phyloP scores from a whole-genome alignment of 306 rosid genomes.

The Sicyos edulis region DNA sequence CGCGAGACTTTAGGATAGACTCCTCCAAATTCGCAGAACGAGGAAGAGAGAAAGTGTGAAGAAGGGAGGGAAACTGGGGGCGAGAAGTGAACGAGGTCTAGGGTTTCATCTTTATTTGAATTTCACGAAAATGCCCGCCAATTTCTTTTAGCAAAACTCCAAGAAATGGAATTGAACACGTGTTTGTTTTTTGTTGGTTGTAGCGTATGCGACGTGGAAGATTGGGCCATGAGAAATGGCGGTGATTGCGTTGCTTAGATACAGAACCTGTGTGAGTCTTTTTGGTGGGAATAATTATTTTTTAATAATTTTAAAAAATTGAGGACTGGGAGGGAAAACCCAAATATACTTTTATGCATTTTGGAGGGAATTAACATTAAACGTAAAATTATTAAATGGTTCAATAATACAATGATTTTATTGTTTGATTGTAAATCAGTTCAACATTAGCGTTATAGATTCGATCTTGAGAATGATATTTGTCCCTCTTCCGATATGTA shows the following conservation, averaged over 20 bases:
- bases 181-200: background rate
- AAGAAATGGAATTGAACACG: slow-evolving; percentile 21
- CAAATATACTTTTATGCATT: slow-evolving; percentile 11
- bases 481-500: too few species aligned
- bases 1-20: background rate
- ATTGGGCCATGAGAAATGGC: slow-evolving; percentile 32
- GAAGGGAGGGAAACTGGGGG: slow-evolving; percentile 1
- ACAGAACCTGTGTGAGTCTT: background rate
- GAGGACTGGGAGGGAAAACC: slow-evolving; percentile 5
- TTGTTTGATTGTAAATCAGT: too few species aligned
- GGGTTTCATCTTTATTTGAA: slow-evolving; percentile 67
- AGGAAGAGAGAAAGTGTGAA: background rate
- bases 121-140: slow-evolving; percentile 66
- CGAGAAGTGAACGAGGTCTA: slow-evolving; percentile 27
- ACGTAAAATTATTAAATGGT: too few species aligned
- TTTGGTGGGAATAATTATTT: background rate
- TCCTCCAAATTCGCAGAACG: background rate
- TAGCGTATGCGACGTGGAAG: background rate
- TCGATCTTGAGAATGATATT: too few species aligned
- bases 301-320: background rate
- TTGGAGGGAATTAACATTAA: slow-evolving; percentile 16
- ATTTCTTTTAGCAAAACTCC: background rate
- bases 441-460: too few species aligned
- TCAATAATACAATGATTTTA: too few species aligned
- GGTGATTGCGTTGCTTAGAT: slow-evolving; percentile 28